Base-by-base conservation (phyloP, 441 rosid genomes). In the Jatropha podagrica region DNA sequence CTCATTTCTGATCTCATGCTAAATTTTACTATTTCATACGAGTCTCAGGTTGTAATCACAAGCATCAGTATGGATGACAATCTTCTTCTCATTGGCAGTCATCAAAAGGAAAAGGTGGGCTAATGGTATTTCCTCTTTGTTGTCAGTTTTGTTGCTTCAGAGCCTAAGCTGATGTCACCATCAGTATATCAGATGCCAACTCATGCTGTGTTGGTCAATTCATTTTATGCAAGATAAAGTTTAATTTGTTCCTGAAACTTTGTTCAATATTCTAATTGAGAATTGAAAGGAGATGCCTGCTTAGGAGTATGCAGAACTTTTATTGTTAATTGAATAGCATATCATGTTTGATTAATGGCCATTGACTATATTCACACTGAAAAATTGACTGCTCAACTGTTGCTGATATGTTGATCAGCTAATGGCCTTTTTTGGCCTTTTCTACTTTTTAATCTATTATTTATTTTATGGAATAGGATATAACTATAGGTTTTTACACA, bases 31-130 rank as follows among this genome's bases (percentile, higher is more conserved):
- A 65, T 63, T 68, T 79, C 61, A 76, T 68, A 73, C 76, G 54
- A 18, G 48, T 85, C 67, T 82, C 93, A 96, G 99, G 98, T 96
- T 80, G 94, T 94, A 76, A 88, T 96, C 74, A 96, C 99, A 79
- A 92, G 99, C 90, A 94, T 96, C 68, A 89, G 83, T 72, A 83
- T 92, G 74, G 86, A 91, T 65, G 97, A 95, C 64, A 84, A 78
- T 85, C 93, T 96, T 82, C 85, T 88, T 62, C 92, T 96, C 73
- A 88, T 96, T 72, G 98, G 99, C 77, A 96, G 98, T 80, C 87
- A 96, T 83, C 90, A 87, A 80, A 96, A 92, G 88, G 91, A 86
- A 76, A 96, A 94, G 93, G 99, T 96, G 37, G 61, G 82, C 75
- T 38, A 17, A 14, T 9, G 41, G 23, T 27, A 26, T 70, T 23